Percentiles rank a stretch among this genome's conserved stretches.
Evolutionary conservation across 805 yeast genomes (phyloP).

Genomic region (Nakazawaea wickerhamii): DNA sequence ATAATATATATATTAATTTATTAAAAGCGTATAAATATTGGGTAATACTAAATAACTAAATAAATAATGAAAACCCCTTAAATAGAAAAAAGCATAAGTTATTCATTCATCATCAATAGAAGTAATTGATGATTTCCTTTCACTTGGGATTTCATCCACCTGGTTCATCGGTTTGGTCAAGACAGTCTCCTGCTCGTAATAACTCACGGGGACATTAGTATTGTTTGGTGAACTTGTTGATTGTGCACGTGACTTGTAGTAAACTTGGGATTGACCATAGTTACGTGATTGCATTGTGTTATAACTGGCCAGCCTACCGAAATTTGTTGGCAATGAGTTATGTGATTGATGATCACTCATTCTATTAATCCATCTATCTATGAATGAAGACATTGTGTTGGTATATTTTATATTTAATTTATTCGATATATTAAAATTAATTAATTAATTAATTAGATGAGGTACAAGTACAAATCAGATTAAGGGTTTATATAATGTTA

Average conservation of each 20-base stretch:
- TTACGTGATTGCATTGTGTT: conserved; percentile 2
- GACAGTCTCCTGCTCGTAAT: conserved; percentile 7
- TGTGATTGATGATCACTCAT: conserved; percentile 5
- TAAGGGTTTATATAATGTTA: too few relatives aligned
- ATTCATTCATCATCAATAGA: too few relatives aligned
- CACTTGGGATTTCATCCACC: not conserved
- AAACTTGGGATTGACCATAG: conserved; percentile 9
- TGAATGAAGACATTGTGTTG: conserved; percentile 12
- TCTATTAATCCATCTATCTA: conserved; percentile 13
- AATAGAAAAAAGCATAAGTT: too few relatives aligned
- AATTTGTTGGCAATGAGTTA: conserved; percentile 7
- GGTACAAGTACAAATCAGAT: too few relatives aligned
- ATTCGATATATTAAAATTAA: too few relatives aligned
- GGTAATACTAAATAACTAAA: too few relatives aligned
- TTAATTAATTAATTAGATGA: not conserved
- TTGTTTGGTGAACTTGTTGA: conserved; percentile 7
- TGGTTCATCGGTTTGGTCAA: not conserved
- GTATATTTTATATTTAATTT: too few relatives aligned
- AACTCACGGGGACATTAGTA: conserved; percentile 10
- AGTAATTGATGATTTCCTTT: too few relatives aligned
- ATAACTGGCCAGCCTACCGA: not conserved
- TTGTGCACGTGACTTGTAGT: not conserved
- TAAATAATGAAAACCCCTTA: too few relatives aligned
- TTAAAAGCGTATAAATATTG: too few relatives aligned
- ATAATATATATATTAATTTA: too few relatives aligned